Evolutionary conservation across 2,329 filamentous ascomycete species (phyloP).

Genomic region (Hirsutella thompsonii): DNA sequence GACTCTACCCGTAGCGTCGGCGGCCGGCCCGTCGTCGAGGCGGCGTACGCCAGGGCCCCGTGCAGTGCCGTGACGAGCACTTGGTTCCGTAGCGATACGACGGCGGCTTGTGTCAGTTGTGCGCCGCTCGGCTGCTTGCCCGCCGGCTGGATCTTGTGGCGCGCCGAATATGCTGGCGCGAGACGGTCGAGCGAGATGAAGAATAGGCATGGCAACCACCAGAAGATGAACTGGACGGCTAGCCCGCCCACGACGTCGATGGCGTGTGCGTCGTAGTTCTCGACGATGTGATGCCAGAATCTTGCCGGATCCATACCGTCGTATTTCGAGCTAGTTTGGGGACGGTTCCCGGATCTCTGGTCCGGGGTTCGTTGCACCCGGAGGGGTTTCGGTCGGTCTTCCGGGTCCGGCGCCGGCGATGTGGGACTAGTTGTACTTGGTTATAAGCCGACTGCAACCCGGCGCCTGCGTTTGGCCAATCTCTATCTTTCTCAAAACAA

Average conservation of each 20-base stretch:
- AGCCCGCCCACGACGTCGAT: conserved; percentile 29
- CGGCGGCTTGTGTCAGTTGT: conserved; percentile 30
- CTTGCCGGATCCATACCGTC: not conserved
- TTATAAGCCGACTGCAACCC: too few species aligned
- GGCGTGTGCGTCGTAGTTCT: conserved; percentile 13
- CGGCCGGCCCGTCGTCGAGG: conserved; percentile 7
- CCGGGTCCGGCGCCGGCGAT: too few species aligned
- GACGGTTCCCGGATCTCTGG: too few species aligned
- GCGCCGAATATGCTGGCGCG: conserved; percentile 32
- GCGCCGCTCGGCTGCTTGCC: conserved; percentile 31
- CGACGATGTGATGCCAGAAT: conserved; percentile 11
- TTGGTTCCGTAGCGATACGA: conserved; percentile 34
- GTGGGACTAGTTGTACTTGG: too few species aligned
- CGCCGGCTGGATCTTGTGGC: conserved; percentile 41
- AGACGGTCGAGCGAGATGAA: conserved; percentile 29
- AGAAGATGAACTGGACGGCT: conserved; percentile 27
- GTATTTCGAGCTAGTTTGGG: too few species aligned
- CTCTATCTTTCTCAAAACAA: too few species aligned
- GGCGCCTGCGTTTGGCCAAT: too few species aligned
- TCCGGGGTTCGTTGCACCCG: too few species aligned
- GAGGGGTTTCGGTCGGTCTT: too few species aligned
- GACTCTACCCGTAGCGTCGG: conserved; percentile 24
- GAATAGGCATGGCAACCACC: conserved; percentile 29
- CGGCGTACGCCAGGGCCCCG: conserved; percentile 8
- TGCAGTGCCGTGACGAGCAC: conserved; percentile 22